Evolutionary conservation across 2,329 filamentous ascomycete genomes (phyloP), one percentile per base, ranked within the genome.

Genomic region (Diaporthe vexans): DNA sequence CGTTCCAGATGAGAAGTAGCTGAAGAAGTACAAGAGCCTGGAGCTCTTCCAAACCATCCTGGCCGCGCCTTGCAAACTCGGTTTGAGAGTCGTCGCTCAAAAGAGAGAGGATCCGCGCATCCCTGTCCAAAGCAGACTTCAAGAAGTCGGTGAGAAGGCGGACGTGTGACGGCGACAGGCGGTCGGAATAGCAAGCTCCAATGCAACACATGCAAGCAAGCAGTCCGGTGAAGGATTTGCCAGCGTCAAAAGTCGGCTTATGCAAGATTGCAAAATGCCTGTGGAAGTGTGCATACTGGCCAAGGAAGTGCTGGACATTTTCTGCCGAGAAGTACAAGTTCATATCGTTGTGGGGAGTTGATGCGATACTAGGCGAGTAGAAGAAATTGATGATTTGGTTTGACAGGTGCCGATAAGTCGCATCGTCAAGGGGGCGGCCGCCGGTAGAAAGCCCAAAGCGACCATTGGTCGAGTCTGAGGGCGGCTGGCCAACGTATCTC

Each of bases 241-340:
- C 86, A 71, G 93, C 88, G 79, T 91, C 89, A 83, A 95, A 94
- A 11, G 92, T 93, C 48, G 92, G 89, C 81, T 93, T 88, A 80
- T 95, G 93, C 70, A 95, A 87, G 77, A 94, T 88, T 26, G 93
- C 91, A 85, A 94, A 94, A 82, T 95, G 93, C 75, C 90, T 88
- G 81, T 94, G 91, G 81, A 92, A 94, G 82, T 94, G 91, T 75
- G 88, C 91, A 85, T 93, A 94, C 79, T 91, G 88, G 78, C 92
- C 88, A 81, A 94, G 87, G 81, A 94, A 94, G 80, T 92, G 88
- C 84, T 91, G 91, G 80, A 94, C 87, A 81, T 93, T 93, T 78
- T 92, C 89, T 75, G 90, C 87, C 65, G 91, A 91, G 78, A 94
- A 89, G 79, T 91, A 92, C 80, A 88, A 86, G 84, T 88, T 87